Evolutionary conservation across 2,329 filamentous ascomycete species (phyloP), one percentile per base, ranked within the genome.

Genomic region (Aphanoascus verrucosus): DNA sequence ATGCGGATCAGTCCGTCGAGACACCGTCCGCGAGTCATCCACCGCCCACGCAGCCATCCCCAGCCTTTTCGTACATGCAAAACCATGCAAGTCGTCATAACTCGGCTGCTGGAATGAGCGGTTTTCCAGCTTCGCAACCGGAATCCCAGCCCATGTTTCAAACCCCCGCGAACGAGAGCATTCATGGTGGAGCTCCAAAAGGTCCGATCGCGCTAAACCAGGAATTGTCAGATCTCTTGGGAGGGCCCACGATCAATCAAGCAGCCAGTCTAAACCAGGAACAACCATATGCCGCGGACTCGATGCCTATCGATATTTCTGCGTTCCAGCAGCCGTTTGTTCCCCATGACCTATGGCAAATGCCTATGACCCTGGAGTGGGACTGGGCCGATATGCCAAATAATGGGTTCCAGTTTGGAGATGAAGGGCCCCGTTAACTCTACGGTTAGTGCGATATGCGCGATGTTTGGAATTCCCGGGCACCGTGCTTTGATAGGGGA

Each of bases 281-380:
- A 12, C 55, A 55, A 40, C 56, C 64, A 5, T 66, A 67, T 49
- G 59, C 63, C 4, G 56, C 62, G 14, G 57, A 63, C 32, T 62
- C 65, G 32, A 63, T 65, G 9, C 63, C 64, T 7, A 56, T 66
- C 31, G 65, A 63, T 53, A 64, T 72, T 35, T 67, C 70, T 11
- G 64, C 75, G 15, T 89, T 90, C 64, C 85, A 90, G 63, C 86
- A 94, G 60, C 90, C 90, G 0, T 85, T 95, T 63, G 81, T 97
- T 19, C 91, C 93, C 3, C 88, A 91, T 62, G 93, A 97, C 69
- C 71, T 97, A 23, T 98, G 93, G 82, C 86, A 91, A 67, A 84
- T 97, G 80, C 90, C 91, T 1, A 94, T 95, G 84, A 94, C 88
- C 2, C 77, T 97, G 19, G 91, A 97, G 65, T 96, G 90, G 89